Percentiles rank a stretch among this genome's conserved stretches.
Evolutionary conservation across 352 stramenopile genomes (phyloP).

Genomic region (Phytophthora sp.): DNA sequence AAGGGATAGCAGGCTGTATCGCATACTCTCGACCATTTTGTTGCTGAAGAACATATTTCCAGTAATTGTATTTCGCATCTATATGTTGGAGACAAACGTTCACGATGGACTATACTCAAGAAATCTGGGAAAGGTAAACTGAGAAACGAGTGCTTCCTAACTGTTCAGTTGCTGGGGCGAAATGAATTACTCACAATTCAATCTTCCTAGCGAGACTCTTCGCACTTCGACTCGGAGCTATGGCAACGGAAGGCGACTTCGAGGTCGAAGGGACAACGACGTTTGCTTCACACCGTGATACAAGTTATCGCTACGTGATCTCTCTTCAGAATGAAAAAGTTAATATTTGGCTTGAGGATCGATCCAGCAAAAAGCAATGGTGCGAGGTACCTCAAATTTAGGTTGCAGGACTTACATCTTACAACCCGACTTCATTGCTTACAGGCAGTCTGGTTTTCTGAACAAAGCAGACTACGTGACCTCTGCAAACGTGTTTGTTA

Average conservation of each 20-base stretch:
- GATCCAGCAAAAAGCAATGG: conserved; percentile 20
- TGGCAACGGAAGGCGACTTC: background rate
- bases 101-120: no score
- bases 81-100: no score
- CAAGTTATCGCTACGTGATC: conserved; percentile 9
- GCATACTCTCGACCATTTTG: no score
- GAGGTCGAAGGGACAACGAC: conserved; percentile 9
- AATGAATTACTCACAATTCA: no score
- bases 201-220: no score
- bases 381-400: background rate
- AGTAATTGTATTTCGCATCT: no score
- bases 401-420: background rate
- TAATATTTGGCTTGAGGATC: conserved; percentile 14
- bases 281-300: background rate
- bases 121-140: no score
- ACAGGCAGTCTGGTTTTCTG: conserved; percentile 27
- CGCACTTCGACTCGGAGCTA: no score
- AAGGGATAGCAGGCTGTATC: no score
- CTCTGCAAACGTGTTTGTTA: conserved; percentile 14
- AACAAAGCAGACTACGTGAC: conserved; percentile 26
- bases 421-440: background rate
- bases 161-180: no score
- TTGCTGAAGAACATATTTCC: no score
- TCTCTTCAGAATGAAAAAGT: conserved; percentile 1
- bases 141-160: no score